A percentile compares a stretch with the other conserved stretches of the same genome.
These are phyloP conservation scores for Pecoramyces ruminantium DNA, from an alignment of 192 early-diverging fungal genomes.

Conservation along the genomic window DNA sequence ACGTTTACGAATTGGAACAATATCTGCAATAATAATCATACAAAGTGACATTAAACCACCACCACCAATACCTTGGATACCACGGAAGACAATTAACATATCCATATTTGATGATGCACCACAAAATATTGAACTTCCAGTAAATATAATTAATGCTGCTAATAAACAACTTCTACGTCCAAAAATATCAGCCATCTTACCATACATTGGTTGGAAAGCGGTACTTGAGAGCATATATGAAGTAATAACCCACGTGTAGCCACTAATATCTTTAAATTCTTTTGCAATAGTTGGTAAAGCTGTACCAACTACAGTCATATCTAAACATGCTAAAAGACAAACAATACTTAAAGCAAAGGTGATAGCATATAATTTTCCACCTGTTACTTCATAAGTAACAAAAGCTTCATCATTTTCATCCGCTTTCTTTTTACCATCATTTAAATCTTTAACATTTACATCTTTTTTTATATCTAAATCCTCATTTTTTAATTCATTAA, in stretches of 20 bases:
- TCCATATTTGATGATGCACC: conserved; percentile 39
- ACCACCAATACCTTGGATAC: conserved; percentile 68
- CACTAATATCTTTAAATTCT: conserved; percentile 31
- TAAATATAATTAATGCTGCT: conserved; percentile 56
- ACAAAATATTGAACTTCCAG: conserved; percentile 66
- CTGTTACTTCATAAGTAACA: neutral
- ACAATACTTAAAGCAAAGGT: neutral
- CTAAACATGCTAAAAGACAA: conserved; percentile 43
- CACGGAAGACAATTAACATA: conserved; percentile 56
- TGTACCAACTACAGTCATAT: conserved; percentile 71
- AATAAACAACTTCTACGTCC: conserved; percentile 69
- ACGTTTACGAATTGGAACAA: conserved; percentile 61
- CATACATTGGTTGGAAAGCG: conserved; percentile 57
- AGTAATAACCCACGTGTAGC: neutral
- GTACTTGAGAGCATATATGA: conserved; percentile 17
- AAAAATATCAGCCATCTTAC: conserved; percentile 80
- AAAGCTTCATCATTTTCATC: neutral
- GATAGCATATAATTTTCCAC: neutral
- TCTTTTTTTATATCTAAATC: neutral
- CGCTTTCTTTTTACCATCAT: neutral
- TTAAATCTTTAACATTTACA: neutral
- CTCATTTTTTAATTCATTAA: neutral
- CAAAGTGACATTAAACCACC: conserved; percentile 56
- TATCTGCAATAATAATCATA: conserved; percentile 70
- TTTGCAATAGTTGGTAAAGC: conserved; percentile 48